Evolutionary conservation across 2,329 filamentous ascomycete species (phyloP), one percentile per base, ranked within the genome.

Genomic region (Pseudogymnoascus sp.): DNA sequence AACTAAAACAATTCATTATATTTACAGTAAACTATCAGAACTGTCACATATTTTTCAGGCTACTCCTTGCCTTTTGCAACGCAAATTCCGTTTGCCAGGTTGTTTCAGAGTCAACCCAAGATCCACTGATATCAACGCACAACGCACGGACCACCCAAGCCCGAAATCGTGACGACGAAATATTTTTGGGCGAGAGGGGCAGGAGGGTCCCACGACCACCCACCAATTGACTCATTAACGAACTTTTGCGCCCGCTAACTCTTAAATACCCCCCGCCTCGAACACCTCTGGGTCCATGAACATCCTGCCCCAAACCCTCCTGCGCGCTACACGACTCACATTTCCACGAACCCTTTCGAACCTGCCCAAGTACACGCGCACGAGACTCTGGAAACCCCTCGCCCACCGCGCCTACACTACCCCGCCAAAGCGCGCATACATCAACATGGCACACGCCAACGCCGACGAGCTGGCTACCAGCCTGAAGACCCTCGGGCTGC

Each of bases 401-500:
- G 31, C 21, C 57, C 31, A 60, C 36, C 57, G 36, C 19, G 57
- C 57, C 17, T 60, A 35, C 17, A 60, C 57, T 60, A 60, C 57
- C 57, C 57, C 57, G 36, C 31, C 31, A 40, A 23, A 35, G 57
- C 57, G 31, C 57, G 21, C 31, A 60, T 60, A 60, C 31, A 35
- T 7, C 17, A 60, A 60, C 57, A 60, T 60, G 57, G 57, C 57
- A 60, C 57, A 60, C 57, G 17, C 57, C 35, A 60, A 35, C 57
- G 31, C 57, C 17, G 57, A 60, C 4, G 60, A 62, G 21, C 64
- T 65, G 23, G 36, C 63, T 11, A 23, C 21, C 38, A 64, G 70
- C 60, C 71, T 75, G 59, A 68, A 69, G 61, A 63, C 67, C 47
- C 61, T 74, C 63, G 68, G 67, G 28, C 64, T 74, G 11, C 60